Evolutionary conservation across 495 filamentous ascomycete species (phyloP), one percentile per base, ranked within the genome.

Genomic region (Evansstolkia leycettana): DNA sequence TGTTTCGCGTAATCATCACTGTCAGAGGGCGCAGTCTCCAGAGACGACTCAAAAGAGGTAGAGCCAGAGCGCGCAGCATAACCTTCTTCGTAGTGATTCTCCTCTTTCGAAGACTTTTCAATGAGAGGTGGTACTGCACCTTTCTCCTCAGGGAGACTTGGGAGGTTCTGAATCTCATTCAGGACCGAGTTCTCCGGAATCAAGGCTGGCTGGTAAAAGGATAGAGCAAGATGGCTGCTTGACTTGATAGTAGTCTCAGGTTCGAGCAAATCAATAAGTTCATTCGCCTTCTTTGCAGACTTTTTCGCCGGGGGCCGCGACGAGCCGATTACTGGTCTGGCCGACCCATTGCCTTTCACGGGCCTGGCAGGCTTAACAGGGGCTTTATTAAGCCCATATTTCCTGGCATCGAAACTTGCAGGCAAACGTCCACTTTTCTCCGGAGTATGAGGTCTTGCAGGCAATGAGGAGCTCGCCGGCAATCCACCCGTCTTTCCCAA

Each of bases 121-220:
- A 23, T 23, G 5, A 23, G 20, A 5, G 20, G 20, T n/a, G n/a
- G n/a, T n/a, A n/a, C 20, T 9, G 9, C 5, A 23, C 9, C 20
- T 9, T 9, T 9, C 5, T 23, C 5, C 9, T 23, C 20, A 23
- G 20, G 20, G 9, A 4, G 20, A 23, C 4, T 9, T 9, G 9
- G 9, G 9, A 23, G 20, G 9, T 23, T 23, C 32, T 18, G 3
- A 20, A 16, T 23, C 7, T 11, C 15, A 8, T 7, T 30, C 5
- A 38, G 24, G 2, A 14, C 13, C 12, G 30, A 8, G 4, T 12
- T 37, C 15, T 38, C 10, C 12, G 48, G 48, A 13, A 45, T 17
- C 13, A 51, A 17, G 7, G 44, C 39, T 14, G 49, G 49, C 7
- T 43, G 42, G 17, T 48, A 23, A 7, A 43, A 38, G 13, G 26